phyloP scores from a whole-genome alignment of 2,329 filamentous ascomycete genomes.

The Pseudocercospora vitis region DNA sequence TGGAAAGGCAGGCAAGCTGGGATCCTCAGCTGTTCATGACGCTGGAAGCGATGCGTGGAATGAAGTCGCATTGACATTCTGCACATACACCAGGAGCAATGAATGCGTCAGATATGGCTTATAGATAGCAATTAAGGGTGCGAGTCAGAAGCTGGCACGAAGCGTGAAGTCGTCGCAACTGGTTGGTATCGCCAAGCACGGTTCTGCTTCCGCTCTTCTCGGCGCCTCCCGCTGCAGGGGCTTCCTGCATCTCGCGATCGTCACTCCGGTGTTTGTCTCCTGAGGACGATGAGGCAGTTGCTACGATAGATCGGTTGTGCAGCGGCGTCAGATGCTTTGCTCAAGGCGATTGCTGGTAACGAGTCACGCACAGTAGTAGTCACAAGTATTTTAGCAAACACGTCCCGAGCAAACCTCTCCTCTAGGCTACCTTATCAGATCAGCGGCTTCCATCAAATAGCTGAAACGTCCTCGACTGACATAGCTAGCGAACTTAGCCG shows the following conservation, averaged over 20 bases:
- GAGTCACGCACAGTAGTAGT: neutral
- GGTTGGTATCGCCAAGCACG: too few relatives aligned
- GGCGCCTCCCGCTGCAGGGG: neutral
- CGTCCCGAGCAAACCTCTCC: neutral
- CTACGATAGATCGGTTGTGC: neutral
- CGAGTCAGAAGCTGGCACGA: too few relatives aligned
- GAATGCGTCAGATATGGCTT: too few relatives aligned
- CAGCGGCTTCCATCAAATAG: neutral
- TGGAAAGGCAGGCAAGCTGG: too few relatives aligned
- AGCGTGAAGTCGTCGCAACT: neutral
- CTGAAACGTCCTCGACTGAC: constrained; percentile 4
- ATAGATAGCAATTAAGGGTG: too few relatives aligned
- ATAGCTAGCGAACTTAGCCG: neutral
- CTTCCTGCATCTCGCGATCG: neutral
- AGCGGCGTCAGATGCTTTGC: neutral
- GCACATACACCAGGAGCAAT: too few relatives aligned
- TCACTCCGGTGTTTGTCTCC: neutral
- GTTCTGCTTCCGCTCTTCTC: neutral
- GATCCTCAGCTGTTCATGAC: too few relatives aligned
- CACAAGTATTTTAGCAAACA: constrained; percentile 7
- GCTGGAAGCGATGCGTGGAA: too few relatives aligned
- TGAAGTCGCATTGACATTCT: too few relatives aligned
- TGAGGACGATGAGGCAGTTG: neutral
- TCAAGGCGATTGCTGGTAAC: neutral
- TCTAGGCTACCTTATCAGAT: neutral